Percentiles rank a stretch among this genome's conserved stretches.
phyloP scores from a whole-genome alignment of 495 filamentous ascomycete genomes.

The Tetracladium setigerum region DNA sequence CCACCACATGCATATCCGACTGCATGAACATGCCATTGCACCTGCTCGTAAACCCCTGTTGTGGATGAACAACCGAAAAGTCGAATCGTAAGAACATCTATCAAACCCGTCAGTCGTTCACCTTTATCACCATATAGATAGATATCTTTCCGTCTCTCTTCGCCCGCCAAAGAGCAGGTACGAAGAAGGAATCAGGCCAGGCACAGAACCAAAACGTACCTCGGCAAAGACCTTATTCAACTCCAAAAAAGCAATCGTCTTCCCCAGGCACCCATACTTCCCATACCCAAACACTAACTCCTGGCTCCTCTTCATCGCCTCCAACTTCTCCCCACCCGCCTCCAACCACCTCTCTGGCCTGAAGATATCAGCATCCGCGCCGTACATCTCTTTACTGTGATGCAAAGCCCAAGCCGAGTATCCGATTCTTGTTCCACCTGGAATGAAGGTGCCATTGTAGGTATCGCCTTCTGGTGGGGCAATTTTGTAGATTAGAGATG shows the following conservation, averaged over 20 bases:
- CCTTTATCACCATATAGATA: no score
- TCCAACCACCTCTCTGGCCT: conserved; percentile 52
- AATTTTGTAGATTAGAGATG: conserved; percentile 31
- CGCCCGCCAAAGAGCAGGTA: no score
- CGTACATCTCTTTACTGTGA: conserved; percentile 34
- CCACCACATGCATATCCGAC: no score
- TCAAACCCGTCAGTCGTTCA: no score
- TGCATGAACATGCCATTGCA: no score
- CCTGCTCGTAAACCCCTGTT: no score
- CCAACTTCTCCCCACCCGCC: conserved; percentile 21
- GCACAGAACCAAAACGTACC: no score
- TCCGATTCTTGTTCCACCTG: conserved; percentile 43
- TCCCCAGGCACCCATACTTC: conserved; percentile 36
- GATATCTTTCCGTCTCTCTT: no score
- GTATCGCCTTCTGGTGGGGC: conserved; percentile 43
- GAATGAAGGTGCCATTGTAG: conserved; percentile 39
- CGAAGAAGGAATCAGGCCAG: no score
- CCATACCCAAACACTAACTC: conserved; percentile 38
- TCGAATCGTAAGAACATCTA: no score
- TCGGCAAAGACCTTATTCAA: conserved; percentile 49
- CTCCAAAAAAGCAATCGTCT: conserved; percentile 36
- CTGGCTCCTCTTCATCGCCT: conserved; percentile 28
- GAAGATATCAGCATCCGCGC: conserved; percentile 39
- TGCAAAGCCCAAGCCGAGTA: conserved; percentile 25
- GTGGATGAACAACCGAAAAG: no score